Evolutionary conservation across 1,284 basidiomycete genomes (phyloP), one percentile per base, ranked within the genome.

Genomic region (Fomitopsis pinicola): DNA sequence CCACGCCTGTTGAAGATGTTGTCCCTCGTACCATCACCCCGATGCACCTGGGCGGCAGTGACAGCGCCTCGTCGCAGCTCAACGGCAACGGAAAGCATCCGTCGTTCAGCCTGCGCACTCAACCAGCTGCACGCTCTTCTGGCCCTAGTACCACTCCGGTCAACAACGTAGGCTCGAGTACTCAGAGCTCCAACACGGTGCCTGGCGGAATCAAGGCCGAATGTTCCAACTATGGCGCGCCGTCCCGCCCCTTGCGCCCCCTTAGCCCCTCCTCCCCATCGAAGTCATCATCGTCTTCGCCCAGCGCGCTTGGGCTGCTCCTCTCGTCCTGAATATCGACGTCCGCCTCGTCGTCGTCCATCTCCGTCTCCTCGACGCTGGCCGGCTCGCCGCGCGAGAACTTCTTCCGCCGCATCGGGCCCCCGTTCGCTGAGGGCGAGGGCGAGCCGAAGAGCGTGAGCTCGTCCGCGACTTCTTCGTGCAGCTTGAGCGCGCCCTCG

Each of bases 171-270:
- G 72, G 80, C 36, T 75, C 71, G 55, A 65, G 65, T 62, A 67
- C 63, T 36, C 70, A 67, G 45, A 69, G 64, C 52, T 54, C 52
- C 63, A 77, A 76, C 67, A 76, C 81, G 38, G 83, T 82, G 2
- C 89, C 89, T 1, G 87, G 88, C n/a, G 88, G 90, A 44, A 87
- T 89, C 63, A 92, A 92, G 76, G 88, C 88, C 10, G 91, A 92
- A 68, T 92, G 90, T 68, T 87, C 86, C 14, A 92, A 92, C 73
- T 92, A 91, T 67, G 90, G 91, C 36, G 90, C 91, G 30, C 71
- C 73, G 40, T 73, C 71, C 10, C 72, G 67, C 15, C 72, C 68
- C 64, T 67, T 68, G 19, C 71, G 62, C 58, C 71, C 70, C 46
- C 70, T 61, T 68, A 67, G 66, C 59, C 67, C 63, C 65, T 71